Percentiles rank a stretch among this genome's conserved stretches.
These are phyloP conservation scores for Cylindrotheca fusiformis DNA, from an alignment of 108 stramenopile genomes.

Conservation along the genomic window DNA sequence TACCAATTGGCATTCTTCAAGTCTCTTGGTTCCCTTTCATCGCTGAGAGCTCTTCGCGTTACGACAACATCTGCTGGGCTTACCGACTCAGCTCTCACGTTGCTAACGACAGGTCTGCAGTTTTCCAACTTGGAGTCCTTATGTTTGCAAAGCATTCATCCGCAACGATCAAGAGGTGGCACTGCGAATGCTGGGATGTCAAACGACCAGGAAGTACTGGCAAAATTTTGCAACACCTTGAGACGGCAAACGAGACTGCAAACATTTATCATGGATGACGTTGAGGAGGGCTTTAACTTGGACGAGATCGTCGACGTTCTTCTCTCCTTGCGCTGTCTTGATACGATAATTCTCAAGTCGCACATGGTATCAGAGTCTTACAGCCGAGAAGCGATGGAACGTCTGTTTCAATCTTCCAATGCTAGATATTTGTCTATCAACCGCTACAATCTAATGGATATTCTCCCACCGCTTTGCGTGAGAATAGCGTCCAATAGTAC, in stretches of 20 bases:
- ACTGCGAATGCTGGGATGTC: not conserved
- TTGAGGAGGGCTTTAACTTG: slow-evolving; percentile 14
- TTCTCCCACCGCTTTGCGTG: not conserved
- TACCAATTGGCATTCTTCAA: slow-evolving; percentile 1
- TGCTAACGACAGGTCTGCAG: not conserved
- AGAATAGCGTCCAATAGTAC: slow-evolving; percentile 7
- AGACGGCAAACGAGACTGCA: not conserved
- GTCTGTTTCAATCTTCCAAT: slow-evolving; percentile 6
- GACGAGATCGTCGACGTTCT: slow-evolving; percentile 4
- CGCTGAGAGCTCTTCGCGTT: not conserved
- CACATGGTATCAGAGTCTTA: not conserved
- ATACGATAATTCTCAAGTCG: not conserved
- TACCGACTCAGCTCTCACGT: not conserved
- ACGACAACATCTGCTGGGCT: slow-evolving; percentile 4
- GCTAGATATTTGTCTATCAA: slow-evolving; percentile 1
- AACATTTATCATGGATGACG: slow-evolving; percentile 7
- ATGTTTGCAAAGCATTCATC: slow-evolving; percentile 8
- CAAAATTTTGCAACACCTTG: not conserved
- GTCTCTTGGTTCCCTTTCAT: slow-evolving; percentile 9
- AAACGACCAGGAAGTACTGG: not conserved
- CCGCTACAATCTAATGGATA: not conserved
- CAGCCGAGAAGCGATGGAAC: not conserved
- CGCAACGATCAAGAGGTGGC: not conserved
- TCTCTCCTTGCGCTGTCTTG: not conserved
- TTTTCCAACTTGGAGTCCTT: not conserved